Percentiles rank a stretch among this genome's conserved stretches.
Evolutionary conservation across 345 rosid genomes (phyloP).

Genomic region (Rhodomyrtus tomentosa): DNA sequence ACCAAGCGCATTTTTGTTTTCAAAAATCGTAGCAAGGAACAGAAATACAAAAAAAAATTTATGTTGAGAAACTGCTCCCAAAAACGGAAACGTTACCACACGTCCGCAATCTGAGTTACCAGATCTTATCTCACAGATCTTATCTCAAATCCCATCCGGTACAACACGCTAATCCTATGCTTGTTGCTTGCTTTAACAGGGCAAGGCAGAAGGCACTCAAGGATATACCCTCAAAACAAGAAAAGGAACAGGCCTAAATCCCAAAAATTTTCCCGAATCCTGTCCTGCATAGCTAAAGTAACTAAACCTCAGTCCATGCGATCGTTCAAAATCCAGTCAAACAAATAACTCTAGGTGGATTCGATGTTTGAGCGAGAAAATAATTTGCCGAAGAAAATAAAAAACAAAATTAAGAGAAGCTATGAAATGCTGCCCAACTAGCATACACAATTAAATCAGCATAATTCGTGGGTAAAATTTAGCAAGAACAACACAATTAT

Average conservation of each 20-base stretch:
- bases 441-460: not conserved
- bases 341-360: not conserved
- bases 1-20: too few relatives aligned
- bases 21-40: too few relatives aligned
- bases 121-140: too few relatives aligned
- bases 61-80: too few relatives aligned
- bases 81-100: too few relatives aligned
- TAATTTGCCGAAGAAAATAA: not conserved
- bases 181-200: not conserved
- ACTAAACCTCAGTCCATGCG: not conserved
- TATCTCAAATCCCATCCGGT: not conserved
- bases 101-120: not conserved
- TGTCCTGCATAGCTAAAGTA: not conserved
- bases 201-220: not conserved
- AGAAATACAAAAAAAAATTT: too few relatives aligned
- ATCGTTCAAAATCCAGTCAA: not conserved
- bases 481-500: not conserved
- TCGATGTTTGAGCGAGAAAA: not conserved
- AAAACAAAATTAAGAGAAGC: not conserved
- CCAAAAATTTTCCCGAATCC: not conserved
- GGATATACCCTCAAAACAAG: not conserved
- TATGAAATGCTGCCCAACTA: not conserved
- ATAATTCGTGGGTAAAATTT: not conserved
- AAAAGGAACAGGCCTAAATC: not conserved
- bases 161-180: not conserved